phyloP scores from a whole-genome alignment of 305 asterid species.

The Solanum hybrid region DNA sequence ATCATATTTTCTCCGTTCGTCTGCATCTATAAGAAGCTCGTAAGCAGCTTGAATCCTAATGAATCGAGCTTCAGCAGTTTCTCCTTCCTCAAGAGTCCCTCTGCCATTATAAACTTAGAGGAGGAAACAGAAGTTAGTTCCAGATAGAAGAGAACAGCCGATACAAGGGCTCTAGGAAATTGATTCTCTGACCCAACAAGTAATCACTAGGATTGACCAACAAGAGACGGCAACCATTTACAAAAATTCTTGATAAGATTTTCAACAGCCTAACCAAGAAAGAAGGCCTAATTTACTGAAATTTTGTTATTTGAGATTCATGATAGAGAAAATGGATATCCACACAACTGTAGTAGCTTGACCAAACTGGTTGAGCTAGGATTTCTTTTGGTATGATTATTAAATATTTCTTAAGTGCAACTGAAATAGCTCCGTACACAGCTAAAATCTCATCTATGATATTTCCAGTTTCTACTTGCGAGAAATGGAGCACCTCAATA shows the following conservation, averaged over 20 bases:
- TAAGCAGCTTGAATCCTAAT: conserved; percentile 81
- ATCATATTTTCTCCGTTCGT: conserved; percentile 29
- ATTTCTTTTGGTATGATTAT: not conserved
- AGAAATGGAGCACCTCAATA: not conserved
- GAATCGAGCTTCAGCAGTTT: conserved; percentile 64
- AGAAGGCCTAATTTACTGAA: not conserved
- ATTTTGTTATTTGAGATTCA: not conserved
- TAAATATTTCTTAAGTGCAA: not conserved
- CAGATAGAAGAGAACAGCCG: not conserved
- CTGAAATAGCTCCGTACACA: not conserved
- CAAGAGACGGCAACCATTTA: not conserved
- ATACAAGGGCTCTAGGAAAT: not conserved
- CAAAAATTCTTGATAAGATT: not conserved
- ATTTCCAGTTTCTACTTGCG: not conserved
- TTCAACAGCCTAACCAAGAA: not conserved
- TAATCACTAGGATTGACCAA: not conserved
- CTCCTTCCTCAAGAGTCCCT: conserved; percentile 81
- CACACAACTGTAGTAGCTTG: not conserved
- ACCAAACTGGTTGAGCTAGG: not conserved
- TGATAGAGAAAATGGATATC: not conserved
- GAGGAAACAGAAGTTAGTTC: conserved; percentile 13
- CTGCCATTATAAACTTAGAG: conserved; percentile 69
- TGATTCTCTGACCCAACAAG: not conserved
- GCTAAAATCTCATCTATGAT: not conserved
- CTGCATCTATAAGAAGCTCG: conserved; percentile 42